Evolutionary conservation across 2,329 filamentous ascomycete species (phyloP).

Genomic region (Cordyceps fumosorosea): DNA sequence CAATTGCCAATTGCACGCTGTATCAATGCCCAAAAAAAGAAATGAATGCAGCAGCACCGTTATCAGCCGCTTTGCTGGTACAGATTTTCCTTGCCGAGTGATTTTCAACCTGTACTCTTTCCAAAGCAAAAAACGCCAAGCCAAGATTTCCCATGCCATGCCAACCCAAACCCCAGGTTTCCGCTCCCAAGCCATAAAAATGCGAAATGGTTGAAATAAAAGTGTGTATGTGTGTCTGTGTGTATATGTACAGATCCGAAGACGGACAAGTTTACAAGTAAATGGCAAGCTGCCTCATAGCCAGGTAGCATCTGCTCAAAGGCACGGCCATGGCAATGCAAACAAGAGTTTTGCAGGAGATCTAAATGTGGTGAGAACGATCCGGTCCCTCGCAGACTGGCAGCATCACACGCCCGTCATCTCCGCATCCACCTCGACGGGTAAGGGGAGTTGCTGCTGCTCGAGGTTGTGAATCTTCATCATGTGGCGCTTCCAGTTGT

Average conservation of each 20-base stretch:
- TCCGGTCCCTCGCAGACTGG: not conserved
- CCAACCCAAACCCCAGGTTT: not conserved
- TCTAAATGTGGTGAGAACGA: not conserved
- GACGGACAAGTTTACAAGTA: not conserved
- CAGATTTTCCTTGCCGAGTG: not conserved
- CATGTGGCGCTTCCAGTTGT: constrained; percentile 59
- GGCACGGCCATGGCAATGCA: not conserved
- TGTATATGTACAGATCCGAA: not conserved
- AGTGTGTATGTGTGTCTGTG: not conserved
- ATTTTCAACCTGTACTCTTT: not conserved
- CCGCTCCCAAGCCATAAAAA: not conserved
- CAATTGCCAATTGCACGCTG: not conserved
- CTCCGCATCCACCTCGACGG: constrained; percentile 34
- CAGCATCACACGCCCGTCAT: not conserved
- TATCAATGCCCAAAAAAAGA: not conserved
- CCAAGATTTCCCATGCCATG: not conserved
- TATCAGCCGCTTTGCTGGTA: not conserved
- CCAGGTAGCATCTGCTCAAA: not conserved
- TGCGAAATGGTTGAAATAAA: not conserved
- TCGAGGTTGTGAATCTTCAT: constrained; percentile 49
- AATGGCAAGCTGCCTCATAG: not conserved
- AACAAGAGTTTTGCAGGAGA: not conserved
- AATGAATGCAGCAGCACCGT: not conserved
- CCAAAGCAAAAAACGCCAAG: not conserved
- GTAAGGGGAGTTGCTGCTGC: constrained; percentile 32